Percentiles rank a stretch among this genome's conserved stretches.
phyloP scores from a whole-genome alignment of 106 monocot genomes.

The Chionographis japonica region DNA sequence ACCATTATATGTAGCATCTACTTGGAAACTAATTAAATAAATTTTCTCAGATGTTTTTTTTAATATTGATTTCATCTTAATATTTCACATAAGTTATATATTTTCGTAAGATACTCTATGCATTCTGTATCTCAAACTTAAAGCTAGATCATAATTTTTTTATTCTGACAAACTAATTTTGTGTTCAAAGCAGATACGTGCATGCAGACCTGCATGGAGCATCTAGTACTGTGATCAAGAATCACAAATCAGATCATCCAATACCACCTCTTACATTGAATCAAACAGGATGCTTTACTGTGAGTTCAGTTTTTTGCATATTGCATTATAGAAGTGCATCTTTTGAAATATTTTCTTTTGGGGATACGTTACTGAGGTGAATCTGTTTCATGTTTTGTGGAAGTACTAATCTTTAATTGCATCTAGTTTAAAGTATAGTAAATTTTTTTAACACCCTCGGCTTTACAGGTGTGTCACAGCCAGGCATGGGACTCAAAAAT shows the following conservation, averaged over 20 bases:
- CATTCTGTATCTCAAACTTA: no score
- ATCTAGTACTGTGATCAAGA: conserved; percentile 97
- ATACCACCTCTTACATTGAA: conserved; percentile 95
- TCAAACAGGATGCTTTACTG: conserved; percentile 95
- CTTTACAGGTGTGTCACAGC: conserved; percentile 87
- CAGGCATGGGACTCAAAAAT: conserved; percentile 99
- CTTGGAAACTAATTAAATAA: no score
- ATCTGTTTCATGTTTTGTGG: not conserved
- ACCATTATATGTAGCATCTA: no score
- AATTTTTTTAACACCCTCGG: not conserved
- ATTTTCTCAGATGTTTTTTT: no score
- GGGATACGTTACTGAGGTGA: not conserved
- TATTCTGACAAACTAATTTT: conserved; percentile 11
- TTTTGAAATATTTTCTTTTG: not conserved
- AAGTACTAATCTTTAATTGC: not conserved
- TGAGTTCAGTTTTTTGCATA: conserved; percentile 33
- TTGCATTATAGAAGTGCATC: not conserved
- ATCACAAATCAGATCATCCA: conserved; percentile 78
- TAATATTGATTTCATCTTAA: no score
- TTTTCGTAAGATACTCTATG: no score
- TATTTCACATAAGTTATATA: no score
- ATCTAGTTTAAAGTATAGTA: not conserved
- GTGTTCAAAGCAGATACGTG: conserved; percentile 53
- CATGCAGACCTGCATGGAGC: conserved; percentile 99
- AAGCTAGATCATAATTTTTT: not conserved